Conservation (phyloP, 768 basidiomycete species). For the Pilatotrama ljubarskyi region DNA sequence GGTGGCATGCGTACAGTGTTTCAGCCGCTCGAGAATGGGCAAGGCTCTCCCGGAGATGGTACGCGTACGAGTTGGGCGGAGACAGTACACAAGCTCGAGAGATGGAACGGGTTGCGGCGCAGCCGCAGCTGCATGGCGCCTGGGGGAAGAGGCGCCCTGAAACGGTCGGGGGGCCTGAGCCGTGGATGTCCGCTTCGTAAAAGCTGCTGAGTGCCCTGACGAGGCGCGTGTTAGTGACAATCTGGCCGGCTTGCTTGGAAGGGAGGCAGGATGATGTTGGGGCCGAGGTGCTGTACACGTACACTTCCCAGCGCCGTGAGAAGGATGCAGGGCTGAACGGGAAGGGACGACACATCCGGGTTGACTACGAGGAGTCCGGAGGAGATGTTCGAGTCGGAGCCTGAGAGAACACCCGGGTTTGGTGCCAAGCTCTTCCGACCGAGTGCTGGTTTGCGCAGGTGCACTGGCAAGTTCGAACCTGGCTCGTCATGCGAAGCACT, state of each 20-base stretch:
- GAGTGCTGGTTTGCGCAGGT: too few species aligned
- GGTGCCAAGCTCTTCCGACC: too few species aligned
- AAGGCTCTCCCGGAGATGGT: constrained; percentile 51
- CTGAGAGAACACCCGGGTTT: not conserved
- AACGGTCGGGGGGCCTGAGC: constrained; percentile 22
- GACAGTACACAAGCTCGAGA: constrained; percentile 51
- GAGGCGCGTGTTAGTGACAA: too few species aligned
- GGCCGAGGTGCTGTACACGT: not conserved
- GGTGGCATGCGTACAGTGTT: constrained; percentile 35
- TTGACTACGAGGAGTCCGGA: not conserved
- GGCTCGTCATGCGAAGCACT: too few species aligned
- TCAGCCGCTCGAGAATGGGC: constrained; percentile 53
- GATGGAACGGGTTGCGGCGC: constrained; percentile 35
- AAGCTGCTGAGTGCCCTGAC: not conserved
- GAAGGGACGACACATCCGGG: not conserved
- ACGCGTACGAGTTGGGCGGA: constrained; percentile 52
- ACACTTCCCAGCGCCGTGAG: not conserved
- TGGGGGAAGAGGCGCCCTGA: constrained; percentile 44
- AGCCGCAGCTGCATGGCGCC: constrained; percentile 45
- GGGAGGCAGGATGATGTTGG: not conserved
- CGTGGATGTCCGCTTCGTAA: constrained; percentile 2
- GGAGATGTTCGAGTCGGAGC: not conserved
- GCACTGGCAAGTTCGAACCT: too few species aligned
- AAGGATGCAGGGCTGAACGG: not conserved
- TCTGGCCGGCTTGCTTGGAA: too few species aligned